These are phyloP conservation scores for Limnanthes douglasii DNA, from an alignment of 345 rosid genomes.

Conservation along the genomic window DNA sequence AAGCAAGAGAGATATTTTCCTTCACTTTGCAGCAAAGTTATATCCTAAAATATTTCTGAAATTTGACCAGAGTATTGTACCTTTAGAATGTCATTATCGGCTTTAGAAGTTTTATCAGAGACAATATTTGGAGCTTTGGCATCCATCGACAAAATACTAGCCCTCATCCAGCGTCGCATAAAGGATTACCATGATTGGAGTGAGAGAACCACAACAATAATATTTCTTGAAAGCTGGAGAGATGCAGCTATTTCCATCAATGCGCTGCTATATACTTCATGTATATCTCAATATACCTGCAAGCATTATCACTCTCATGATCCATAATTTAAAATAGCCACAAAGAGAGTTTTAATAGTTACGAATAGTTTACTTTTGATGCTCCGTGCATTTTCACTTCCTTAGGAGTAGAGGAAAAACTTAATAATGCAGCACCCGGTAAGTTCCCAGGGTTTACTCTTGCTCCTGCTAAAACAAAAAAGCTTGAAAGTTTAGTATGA, in stretches of 20 bases:
- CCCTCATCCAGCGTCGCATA: conserved; percentile 72
- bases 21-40: no score
- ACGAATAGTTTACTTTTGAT: conserved; percentile 27
- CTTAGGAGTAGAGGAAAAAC: conserved; percentile 41
- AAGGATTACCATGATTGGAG: conserved; percentile 86
- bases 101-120: conserved; percentile 50
- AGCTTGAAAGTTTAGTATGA: conserved; percentile 7
- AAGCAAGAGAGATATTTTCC: no score
- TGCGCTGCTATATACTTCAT: conserved; percentile 40
- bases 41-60: conserved; percentile 5
- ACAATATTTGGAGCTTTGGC: conserved; percentile 22
- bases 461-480: conserved; percentile 42
- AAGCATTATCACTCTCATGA: conserved; percentile 10
- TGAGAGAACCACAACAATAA: conserved; percentile 61
- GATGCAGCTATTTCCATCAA: conserved; percentile 56
- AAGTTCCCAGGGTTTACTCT: conserved; percentile 27
- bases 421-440: conserved; percentile 81
- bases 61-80: conserved; percentile 16
- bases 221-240: conserved; percentile 72
- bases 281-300: conserved; percentile 40
- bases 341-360: conserved; percentile 3
- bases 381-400: conserved; percentile 27
- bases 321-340: conserved; percentile 7
- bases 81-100: conserved; percentile 77
- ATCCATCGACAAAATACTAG: conserved; percentile 28